Base-by-base conservation (phyloP, 768 basidiomycete species). In the Phaeotremella fagi region DNA sequence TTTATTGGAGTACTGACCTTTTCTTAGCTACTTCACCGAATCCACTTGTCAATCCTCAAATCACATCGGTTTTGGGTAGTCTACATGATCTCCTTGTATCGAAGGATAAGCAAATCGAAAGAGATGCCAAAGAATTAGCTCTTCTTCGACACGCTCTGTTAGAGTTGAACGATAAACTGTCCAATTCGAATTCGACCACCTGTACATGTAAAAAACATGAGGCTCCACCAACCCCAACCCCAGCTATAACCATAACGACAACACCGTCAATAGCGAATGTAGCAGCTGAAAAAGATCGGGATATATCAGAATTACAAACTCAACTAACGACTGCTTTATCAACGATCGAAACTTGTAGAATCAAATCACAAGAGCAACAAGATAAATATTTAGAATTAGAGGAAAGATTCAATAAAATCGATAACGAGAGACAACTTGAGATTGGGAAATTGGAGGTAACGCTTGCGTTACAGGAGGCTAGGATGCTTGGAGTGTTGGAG, bases 141-240 rank as follows among this genome's bases (percentile, higher is more conserved):
- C 41, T 68, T 2, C 63, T 68, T 25, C 58, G 66, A 6, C 61
- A 62, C 36, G 64, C 66, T 6, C 41, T 68, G 4, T 38, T 68
- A 26, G 66, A 68, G 48, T 60, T 68, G 66, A 63, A 68, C 48
- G 66, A 68, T n/a, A 68, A 68, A 42, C 49, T 65, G 11, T 41
- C 38, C 12, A 22, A 18, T 18, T 12, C 12, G 7, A 41, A 41
- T 41, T n/a, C n/a, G n/a, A n/a, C 33, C 33, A 35, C 33, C 27
- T 58, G 56, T 53, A 48, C 38, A 1, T 59, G 57, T 48, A 43
- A 46, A 25, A n/a, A 41, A 2, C 57, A 59, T 48, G 52, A 52
- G 1, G 54, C 50, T 27, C 28, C 48, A 4, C 29, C 29, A 24
- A 31, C 37, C 6, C 38, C 49, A 1, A 51, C 47, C 24, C 62